A percentile compares a stretch with the other conserved stretches of the same genome.
phyloP scores from a whole-genome alignment of 441 rosid genomes.

The Euphorbia celastroides region DNA sequence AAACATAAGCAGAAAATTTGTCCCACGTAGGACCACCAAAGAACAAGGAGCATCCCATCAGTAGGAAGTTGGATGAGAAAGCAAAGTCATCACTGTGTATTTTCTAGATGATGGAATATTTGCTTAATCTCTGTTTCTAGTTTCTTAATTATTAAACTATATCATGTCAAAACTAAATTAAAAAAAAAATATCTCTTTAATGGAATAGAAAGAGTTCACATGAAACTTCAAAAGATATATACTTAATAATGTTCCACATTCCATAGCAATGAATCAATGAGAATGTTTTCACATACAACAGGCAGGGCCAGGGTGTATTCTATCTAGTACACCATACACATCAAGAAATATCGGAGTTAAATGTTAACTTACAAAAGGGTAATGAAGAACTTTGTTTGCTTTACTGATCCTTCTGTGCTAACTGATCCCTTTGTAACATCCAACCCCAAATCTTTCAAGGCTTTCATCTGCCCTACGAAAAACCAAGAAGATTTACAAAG shows the following conservation, averaged over 20 bases:
- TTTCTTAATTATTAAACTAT: not conserved
- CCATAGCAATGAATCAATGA: conserved; percentile 7
- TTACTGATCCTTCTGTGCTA: conserved; percentile 65
- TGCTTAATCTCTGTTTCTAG: not conserved
- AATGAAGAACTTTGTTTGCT: conserved; percentile 70
- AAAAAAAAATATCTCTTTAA: not conserved
- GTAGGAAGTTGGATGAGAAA: not conserved
- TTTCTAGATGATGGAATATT: not conserved
- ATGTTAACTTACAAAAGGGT: conserved; percentile 54
- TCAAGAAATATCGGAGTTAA: not conserved
- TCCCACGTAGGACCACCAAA: not conserved
- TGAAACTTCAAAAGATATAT: conserved; percentile 8
- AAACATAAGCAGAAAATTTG: not conserved
- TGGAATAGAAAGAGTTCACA: not conserved
- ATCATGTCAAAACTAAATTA: not conserved
- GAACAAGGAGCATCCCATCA: not conserved
- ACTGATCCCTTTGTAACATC: conserved; percentile 84
- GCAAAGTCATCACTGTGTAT: not conserved
- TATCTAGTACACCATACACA: not conserved
- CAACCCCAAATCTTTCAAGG: conserved; percentile 83
- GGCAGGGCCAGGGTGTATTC: not conserved
- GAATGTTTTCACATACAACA: not conserved
- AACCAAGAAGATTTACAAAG: conserved; percentile 11
- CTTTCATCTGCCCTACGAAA: conserved; percentile 56
- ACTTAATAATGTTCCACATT: not conserved